phyloP scores from a whole-genome alignment of 2,329 filamentous ascomycete genomes.

The Venturia oleaginea region DNA sequence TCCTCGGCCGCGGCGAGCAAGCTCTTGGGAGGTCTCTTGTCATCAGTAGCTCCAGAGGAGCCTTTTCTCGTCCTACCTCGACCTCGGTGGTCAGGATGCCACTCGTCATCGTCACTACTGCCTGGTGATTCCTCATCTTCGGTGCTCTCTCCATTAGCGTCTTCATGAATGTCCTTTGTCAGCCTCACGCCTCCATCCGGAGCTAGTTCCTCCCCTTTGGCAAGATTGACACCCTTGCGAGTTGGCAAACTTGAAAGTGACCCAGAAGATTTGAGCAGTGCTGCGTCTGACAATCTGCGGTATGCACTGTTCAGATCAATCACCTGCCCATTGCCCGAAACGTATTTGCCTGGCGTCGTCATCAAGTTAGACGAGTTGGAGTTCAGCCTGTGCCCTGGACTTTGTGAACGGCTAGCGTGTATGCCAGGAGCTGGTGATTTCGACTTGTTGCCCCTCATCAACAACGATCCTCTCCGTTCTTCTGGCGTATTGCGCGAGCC shows the following conservation, averaged over 20 bases:
- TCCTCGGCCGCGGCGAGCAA: slow-evolving; percentile 67
- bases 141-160: slow-evolving; percentile 57
- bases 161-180: slow-evolving; percentile 59
- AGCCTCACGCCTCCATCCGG: slow-evolving; percentile 48
- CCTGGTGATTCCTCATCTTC: slow-evolving; percentile 49
- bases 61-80: slow-evolving; percentile 26
- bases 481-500: slow-evolving; percentile 19
- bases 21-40: slow-evolving; percentile 41
- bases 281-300: slow-evolving; percentile 61
- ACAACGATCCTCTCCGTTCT: slow-evolving; percentile 11
- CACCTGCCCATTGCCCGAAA: slow-evolving; percentile 51
- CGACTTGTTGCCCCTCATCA: slow-evolving; percentile 28
- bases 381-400: slow-evolving; percentile 34
- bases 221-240: slow-evolving; percentile 40
- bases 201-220: slow-evolving; percentile 33
- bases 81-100: slow-evolving; percentile 30
- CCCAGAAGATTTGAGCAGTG: slow-evolving; percentile 54
- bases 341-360: slow-evolving; percentile 33
- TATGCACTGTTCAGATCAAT: slow-evolving; percentile 64
- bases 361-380: slow-evolving; percentile 39
- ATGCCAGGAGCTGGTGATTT: slow-evolving; percentile 28
- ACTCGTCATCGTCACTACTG: slow-evolving; percentile 56
- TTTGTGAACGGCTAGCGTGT: slow-evolving; percentile 26
- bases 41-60: slow-evolving; percentile 17
- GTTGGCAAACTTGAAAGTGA: slow-evolving; percentile 52